phyloP scores from a whole-genome alignment of 116 monocot species.

The Trichopus zeylanicus region DNA sequence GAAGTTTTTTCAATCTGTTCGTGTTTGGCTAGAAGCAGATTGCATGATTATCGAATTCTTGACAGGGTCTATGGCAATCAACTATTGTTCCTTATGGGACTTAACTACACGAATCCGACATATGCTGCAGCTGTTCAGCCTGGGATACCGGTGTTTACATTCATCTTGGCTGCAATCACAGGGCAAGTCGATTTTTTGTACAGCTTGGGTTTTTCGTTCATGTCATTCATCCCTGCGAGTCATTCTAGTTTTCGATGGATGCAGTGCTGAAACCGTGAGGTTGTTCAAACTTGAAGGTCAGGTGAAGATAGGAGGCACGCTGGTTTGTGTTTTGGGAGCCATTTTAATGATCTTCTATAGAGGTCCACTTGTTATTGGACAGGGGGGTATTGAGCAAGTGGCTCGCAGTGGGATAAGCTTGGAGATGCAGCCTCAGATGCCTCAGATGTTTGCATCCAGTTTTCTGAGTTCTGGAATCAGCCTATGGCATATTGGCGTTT shows the following conservation, averaged over 20 bases:
- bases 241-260: conserved; percentile 2
- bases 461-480: conserved; percentile 36
- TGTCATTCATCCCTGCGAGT: neutral
- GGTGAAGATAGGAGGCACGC: conserved; percentile 68
- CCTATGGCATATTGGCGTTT: conserved; percentile 77
- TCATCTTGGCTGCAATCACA: conserved; percentile 59
- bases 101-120: conserved; percentile 88
- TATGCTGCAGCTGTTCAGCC: conserved; percentile 94
- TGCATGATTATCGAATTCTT: neutral
- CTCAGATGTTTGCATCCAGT: conserved; percentile 31
- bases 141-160: conserved; percentile 81
- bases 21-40: neutral
- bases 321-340: conserved; percentile 74
- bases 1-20: neutral
- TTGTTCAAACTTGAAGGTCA: conserved; percentile 49
- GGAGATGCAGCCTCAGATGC: conserved; percentile 53
- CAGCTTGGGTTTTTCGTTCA: neutral
- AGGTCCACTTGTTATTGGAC: conserved; percentile 64
- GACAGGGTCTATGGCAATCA: conserved; percentile 89
- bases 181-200: conserved; percentile 33
- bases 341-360: conserved; percentile 72
- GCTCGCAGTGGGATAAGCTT: conserved; percentile 35
- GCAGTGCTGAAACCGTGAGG: conserved; percentile 65
- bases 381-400: conserved; percentile 9
- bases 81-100: conserved; percentile 82